Conservation (phyloP, 2,329 filamentous ascomycete genomes). For the Chalaropsis thielavioides region DNA sequence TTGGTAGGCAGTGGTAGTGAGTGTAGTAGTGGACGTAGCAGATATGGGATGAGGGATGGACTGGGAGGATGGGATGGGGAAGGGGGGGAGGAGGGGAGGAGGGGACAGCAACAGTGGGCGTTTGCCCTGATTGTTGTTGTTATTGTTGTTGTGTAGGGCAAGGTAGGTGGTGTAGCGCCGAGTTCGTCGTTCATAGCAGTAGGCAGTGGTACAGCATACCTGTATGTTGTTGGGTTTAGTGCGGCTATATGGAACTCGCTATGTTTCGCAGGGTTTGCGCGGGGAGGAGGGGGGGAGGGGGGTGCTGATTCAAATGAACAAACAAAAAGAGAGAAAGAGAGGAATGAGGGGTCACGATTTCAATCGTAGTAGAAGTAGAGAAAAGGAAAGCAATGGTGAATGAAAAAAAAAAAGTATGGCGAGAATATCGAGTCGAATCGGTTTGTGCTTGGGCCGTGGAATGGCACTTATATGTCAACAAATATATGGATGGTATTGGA, state of each 20-base stretch:
- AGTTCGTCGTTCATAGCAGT: not conserved
- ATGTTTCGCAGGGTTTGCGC: slow-evolving; percentile 15
- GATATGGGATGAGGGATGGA: not conserved
- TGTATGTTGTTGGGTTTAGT: not conserved
- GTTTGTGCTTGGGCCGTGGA: not conserved
- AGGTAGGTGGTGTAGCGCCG: not conserved
- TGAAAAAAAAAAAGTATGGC: not conserved
- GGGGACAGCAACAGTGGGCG: not conserved
- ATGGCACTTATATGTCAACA: not conserved
- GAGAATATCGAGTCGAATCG: not conserved
- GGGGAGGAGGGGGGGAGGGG: slow-evolving; percentile 8
- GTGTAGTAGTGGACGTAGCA: not conserved
- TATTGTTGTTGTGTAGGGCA: not conserved
- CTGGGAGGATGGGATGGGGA: not conserved
- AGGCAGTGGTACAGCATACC: not conserved
- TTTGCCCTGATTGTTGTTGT: not conserved
- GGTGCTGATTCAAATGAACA: slow-evolving; percentile 17
- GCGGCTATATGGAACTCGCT: slow-evolving; percentile 13
- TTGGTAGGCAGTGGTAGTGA: too few relatives aligned
- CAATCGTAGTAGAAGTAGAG: not conserved
- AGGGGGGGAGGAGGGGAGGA: not conserved
- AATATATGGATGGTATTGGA: not conserved
- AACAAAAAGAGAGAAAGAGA: slow-evolving; percentile 17
- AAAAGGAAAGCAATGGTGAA: not conserved
- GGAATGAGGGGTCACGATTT: slow-evolving; percentile 18